A percentile compares a stretch with the other conserved stretches of the same genome.
Evolutionary conservation across 805 yeast species (phyloP).

Genomic region (Ogataea zsoltii): DNA sequence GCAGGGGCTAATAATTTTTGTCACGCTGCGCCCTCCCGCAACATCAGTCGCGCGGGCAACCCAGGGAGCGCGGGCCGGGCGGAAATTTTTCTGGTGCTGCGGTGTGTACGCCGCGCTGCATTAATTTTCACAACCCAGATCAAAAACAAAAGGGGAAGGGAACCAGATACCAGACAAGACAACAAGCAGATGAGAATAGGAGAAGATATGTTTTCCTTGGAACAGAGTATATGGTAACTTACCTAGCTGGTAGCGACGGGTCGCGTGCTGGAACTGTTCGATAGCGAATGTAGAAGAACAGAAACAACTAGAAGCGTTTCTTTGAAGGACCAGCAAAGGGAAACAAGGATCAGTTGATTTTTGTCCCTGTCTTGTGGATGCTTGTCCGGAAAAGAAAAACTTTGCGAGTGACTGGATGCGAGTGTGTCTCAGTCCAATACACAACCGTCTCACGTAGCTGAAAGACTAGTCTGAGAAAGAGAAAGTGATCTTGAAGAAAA

Average conservation of each 20-base stretch:
- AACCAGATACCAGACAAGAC: not conserved
- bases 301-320: conserved; percentile 3
- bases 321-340: not conserved
- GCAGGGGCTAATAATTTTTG: not conserved
- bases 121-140: conserved; percentile 10
- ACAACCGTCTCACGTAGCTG: conserved; percentile 6
- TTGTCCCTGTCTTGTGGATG: not conserved
- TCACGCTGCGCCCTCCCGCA: not conserved
- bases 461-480: not conserved
- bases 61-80: not conserved
- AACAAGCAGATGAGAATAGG: not conserved
- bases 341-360: not conserved
- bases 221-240: conserved; percentile 5
- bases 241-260: conserved; percentile 4
- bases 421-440: conserved; percentile 7
- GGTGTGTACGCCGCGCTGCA: conserved; percentile 2
- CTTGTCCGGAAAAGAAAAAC: not conserved
- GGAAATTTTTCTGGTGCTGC: conserved; percentile 13
- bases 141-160: not conserved
- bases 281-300: not conserved
- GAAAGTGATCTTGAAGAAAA: conserved; percentile 1
- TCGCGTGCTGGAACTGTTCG: not conserved
- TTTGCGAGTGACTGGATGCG: conserved; percentile 5
- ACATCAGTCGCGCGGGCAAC: too few relatives aligned
- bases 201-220: not conserved